Evolutionary conservation across 2,329 filamentous ascomycete genomes (phyloP).

Genomic region (Blumeria hordei): DNA sequence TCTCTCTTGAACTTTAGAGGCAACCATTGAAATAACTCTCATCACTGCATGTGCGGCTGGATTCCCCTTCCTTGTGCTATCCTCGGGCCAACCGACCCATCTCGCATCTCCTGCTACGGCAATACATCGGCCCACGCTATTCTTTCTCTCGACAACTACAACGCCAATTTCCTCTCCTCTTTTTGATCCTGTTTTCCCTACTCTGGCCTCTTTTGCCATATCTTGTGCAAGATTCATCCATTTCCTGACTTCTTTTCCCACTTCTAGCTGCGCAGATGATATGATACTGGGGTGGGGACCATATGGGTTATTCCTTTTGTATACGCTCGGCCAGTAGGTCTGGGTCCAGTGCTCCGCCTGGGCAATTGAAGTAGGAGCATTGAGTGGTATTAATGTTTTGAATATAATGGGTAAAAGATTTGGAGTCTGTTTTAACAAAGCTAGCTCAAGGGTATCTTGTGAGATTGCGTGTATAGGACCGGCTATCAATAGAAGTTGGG

Average conservation of each 20-base stretch:
- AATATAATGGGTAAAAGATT: constrained; percentile 21
- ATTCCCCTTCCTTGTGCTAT: constrained; percentile 29
- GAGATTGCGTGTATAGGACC: constrained; percentile 26
- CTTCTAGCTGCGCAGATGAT: constrained; percentile 41
- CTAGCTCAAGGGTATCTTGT: constrained; percentile 25
- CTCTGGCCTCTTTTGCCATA: constrained; percentile 30
- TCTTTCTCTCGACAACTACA: constrained; percentile 38
- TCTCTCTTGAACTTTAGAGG: constrained; percentile 19
- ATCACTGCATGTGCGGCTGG: constrained; percentile 57
- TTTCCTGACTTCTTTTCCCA: constrained; percentile 34
- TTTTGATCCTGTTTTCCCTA: constrained; percentile 20
- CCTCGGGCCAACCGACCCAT: constrained; percentile 28
- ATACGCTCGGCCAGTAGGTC: constrained; percentile 64
- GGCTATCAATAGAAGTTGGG: constrained; percentile 22
- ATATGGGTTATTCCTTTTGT: constrained; percentile 69
- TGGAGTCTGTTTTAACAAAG: constrained; percentile 16
- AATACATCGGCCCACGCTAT: constrained; percentile 22
- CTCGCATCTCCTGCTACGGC: constrained; percentile 57
- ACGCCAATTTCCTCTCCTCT: constrained; percentile 49
- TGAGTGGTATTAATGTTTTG: constrained; percentile 39
- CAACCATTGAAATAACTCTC: constrained; percentile 63
- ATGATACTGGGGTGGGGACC: constrained; percentile 61
- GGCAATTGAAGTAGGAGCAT: constrained; percentile 50
- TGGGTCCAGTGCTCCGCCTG: constrained; percentile 53
- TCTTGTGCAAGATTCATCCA: constrained; percentile 46